These are phyloP conservation scores for Paramecium biaurelia DNA, from an alignment of 73 alveolate genomes.

Conservation along the genomic window DNA sequence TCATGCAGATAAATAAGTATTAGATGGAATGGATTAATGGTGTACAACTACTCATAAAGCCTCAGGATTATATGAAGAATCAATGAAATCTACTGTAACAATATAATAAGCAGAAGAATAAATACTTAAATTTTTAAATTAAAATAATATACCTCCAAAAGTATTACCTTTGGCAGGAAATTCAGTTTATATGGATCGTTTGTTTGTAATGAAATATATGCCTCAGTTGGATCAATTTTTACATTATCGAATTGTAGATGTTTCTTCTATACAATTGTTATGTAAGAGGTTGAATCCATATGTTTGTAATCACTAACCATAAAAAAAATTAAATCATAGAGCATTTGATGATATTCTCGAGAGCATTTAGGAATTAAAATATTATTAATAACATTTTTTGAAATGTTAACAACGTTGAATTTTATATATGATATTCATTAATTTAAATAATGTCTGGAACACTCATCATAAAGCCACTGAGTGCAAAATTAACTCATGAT, in stretches of 20 bases:
- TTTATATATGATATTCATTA: not conserved
- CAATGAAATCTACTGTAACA: slow-evolving; percentile 61
- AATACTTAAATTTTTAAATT: slow-evolving; percentile 63
- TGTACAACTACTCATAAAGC: slow-evolving; percentile 72
- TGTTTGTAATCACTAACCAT: slow-evolving; percentile 49
- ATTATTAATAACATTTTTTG: slow-evolving; percentile 64
- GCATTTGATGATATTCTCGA: slow-evolving; percentile 76
- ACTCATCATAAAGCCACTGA: slow-evolving; percentile 22
- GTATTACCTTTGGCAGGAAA: slow-evolving; percentile 78
- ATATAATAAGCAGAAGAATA: slow-evolving; percentile 72
- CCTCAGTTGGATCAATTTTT: slow-evolving; percentile 67
- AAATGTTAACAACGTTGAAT: not conserved
- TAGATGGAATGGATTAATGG: slow-evolving; percentile 80
- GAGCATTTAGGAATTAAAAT: not conserved
- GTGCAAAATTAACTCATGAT: slow-evolving; percentile 35
- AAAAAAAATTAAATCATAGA: slow-evolving; percentile 25
- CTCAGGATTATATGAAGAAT: slow-evolving; percentile 71
- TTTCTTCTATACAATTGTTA: slow-evolving; percentile 67
- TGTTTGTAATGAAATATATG: slow-evolving; percentile 73
- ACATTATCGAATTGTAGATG: slow-evolving; percentile 78
- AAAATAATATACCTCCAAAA: slow-evolving; percentile 49
- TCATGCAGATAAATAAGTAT: slow-evolving; percentile 62
- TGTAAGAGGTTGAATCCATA: slow-evolving; percentile 65
- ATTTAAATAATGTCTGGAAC: slow-evolving; percentile 12
- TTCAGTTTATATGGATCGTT: slow-evolving; percentile 68